phyloP scores from a whole-genome alignment of 73 alveolate genomes.

The Uronychia setigera region DNA sequence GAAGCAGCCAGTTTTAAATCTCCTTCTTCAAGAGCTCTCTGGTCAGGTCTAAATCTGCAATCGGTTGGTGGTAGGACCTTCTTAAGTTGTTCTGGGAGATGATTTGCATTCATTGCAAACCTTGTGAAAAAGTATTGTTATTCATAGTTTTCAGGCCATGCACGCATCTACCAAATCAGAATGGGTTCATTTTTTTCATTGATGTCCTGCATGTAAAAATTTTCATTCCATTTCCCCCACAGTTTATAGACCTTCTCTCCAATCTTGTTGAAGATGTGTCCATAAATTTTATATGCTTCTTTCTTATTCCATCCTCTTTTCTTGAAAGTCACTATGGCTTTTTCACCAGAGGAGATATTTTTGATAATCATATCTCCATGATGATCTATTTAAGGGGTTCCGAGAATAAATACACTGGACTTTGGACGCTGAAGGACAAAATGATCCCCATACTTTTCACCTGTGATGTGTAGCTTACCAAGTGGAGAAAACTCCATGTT shows the following conservation, averaged over 20 bases:
- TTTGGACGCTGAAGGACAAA: not conserved
- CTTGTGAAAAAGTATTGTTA: slow-evolving; percentile 61
- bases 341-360: slow-evolving; percentile 7
- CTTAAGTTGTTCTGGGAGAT: slow-evolving; percentile 72
- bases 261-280: slow-evolving; percentile 10
- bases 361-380: slow-evolving; percentile 9
- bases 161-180: not conserved
- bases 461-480: slow-evolving; percentile 50
- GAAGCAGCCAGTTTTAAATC: slow-evolving; percentile 67
- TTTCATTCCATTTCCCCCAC: slow-evolving; percentile 58
- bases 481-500: slow-evolving; percentile 44
- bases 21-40: slow-evolving; percentile 75
- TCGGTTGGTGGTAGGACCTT: slow-evolving; percentile 74
- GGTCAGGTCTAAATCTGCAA: slow-evolving; percentile 80
- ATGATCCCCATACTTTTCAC: not conserved
- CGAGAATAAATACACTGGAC: not conserved
- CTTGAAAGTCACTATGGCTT: slow-evolving; percentile 1
- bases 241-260: slow-evolving; percentile 10
- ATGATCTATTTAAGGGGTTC: not conserved
- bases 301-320: slow-evolving; percentile 40
- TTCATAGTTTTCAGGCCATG: slow-evolving; percentile 12
- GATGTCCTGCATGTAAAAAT: not conserved
- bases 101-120: slow-evolving; percentile 51
- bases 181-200: not conserved
- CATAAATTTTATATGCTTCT: slow-evolving; percentile 10